Conservation (phyloP, 169 alveolate species). For the Cryptosporidium sp. region DNA sequence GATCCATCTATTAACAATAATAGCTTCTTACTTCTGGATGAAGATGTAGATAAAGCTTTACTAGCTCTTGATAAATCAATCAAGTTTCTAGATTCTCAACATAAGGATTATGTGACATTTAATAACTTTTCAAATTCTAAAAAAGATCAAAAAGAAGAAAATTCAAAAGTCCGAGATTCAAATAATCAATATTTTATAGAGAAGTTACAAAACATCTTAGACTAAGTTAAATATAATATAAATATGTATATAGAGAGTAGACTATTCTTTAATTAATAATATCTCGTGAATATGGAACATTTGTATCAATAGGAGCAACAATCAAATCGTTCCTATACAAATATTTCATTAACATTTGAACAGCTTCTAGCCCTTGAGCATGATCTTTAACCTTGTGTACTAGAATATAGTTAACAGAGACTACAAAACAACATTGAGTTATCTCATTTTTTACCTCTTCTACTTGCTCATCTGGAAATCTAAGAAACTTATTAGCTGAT, state of each 20-base stretch:
- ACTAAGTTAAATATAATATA: not conserved
- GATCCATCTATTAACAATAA: constrained; percentile 56
- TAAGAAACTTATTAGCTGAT: not conserved
- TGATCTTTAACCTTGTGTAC: constrained; percentile 22
- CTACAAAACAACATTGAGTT: constrained; percentile 31
- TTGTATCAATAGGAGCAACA: not conserved
- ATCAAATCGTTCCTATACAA: constrained; percentile 26
- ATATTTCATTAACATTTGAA: constrained; percentile 33
- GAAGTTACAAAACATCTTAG: constrained; percentile 2
- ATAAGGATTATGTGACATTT: not conserved
- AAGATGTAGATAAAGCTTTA: constrained; percentile 35
- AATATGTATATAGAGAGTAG: not conserved
- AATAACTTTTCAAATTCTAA: constrained; percentile 1
- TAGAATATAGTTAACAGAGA: constrained; percentile 25
- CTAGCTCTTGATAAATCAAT: constrained; percentile 2
- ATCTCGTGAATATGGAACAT: not conserved
- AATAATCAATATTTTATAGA: not conserved
- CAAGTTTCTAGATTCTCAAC: not conserved
- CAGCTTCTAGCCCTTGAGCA: constrained; percentile 33
- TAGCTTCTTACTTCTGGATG: constrained; percentile 51
- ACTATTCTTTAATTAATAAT: not conserved
- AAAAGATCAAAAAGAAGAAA: not conserved
- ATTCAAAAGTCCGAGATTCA: not conserved
- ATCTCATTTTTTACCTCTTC: not conserved
- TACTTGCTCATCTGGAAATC: constrained; percentile 56